Conservation (phyloP, 2,329 filamentous ascomycete genomes). For the Fusarium humuli region DNA sequence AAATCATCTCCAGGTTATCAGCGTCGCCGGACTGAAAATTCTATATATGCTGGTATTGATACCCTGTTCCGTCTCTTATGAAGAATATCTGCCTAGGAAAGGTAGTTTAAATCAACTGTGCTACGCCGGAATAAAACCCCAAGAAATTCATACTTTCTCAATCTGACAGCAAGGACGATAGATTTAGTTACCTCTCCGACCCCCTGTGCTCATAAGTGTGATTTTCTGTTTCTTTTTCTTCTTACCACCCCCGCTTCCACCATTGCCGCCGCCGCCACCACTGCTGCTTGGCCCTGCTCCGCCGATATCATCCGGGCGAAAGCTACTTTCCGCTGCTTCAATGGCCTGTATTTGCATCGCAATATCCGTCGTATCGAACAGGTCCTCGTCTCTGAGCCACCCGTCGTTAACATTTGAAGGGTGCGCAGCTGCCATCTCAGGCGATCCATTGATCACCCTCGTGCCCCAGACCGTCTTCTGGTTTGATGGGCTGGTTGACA, state of each 20-base stretch:
- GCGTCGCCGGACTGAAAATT: neutral
- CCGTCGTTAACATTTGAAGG: constrained; percentile 71
- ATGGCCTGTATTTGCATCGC: constrained; percentile 69
- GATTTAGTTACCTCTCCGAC: constrained; percentile 59
- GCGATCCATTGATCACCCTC: constrained; percentile 70
- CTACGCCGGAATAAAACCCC: neutral
- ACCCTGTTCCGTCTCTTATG: constrained; percentile 6
- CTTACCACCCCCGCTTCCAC: constrained; percentile 58
- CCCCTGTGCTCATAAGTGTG: constrained; percentile 76
- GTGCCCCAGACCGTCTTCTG: constrained; percentile 95
- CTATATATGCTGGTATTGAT: constrained; percentile 13
- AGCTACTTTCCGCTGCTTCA: constrained; percentile 52
- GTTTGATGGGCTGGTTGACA: constrained; percentile 83
- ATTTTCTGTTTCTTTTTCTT: constrained; percentile 81
- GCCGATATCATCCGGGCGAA: constrained; percentile 29
- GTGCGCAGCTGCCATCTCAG: constrained; percentile 59
- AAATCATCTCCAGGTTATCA: neutral
- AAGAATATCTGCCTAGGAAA: neutral
- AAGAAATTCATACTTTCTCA: neutral
- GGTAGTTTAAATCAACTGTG: constrained; percentile 3
- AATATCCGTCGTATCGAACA: constrained; percentile 72
- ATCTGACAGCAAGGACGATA: constrained; percentile 7
- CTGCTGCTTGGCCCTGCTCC: constrained; percentile 24
- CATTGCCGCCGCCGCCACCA: constrained; percentile 49
- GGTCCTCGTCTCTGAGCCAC: constrained; percentile 85